Conservation (phyloP, 164 flowering plant genomes). For the Aristolochia fimbriata region DNA sequence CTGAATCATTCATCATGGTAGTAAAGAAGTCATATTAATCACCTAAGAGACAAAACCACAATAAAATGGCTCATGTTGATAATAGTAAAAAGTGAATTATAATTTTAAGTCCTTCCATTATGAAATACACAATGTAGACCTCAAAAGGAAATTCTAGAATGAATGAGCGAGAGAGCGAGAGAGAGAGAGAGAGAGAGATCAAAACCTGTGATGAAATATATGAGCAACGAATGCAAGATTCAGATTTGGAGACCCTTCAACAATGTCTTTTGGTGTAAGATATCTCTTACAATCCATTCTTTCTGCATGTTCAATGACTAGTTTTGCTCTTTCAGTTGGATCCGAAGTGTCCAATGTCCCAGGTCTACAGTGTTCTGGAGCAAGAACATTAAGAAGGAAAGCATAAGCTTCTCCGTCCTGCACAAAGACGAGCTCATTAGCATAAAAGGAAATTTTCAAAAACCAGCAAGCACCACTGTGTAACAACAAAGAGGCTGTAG, state of each 20-base stretch:
- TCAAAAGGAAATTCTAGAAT: too few species aligned
- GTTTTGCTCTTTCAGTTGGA: slow-evolving; percentile 63
- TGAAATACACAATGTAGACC: too few species aligned
- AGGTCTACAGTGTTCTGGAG: slow-evolving; percentile 74
- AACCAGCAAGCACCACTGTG: too few species aligned
- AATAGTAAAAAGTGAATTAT: too few species aligned
- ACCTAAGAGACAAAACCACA: too few species aligned
- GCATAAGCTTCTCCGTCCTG: slow-evolving; percentile 95
- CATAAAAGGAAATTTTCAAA: neutral
- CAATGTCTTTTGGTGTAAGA: slow-evolving; percentile 65
- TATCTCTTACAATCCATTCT: slow-evolving; percentile 82
- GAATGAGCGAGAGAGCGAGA: too few species aligned
- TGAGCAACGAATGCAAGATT: slow-evolving; percentile 94
- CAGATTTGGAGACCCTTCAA: slow-evolving; percentile 79
- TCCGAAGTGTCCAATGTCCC: slow-evolving; percentile 59
- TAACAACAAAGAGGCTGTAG: too few species aligned
- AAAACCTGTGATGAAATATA: slow-evolving; percentile 81
- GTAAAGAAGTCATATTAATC: too few species aligned
- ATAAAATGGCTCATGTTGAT: too few species aligned
- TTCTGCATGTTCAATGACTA: slow-evolving; percentile 84
- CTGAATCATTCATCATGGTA: neutral
- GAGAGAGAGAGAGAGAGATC: neutral
- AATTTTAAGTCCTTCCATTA: too few species aligned
- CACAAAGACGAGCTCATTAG: slow-evolving; percentile 5
- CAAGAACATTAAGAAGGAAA: slow-evolving; percentile 86